Base-by-base conservation (phyloP, 2,329 filamentous ascomycete genomes). In the Scedosporium aurantiacum region DNA sequence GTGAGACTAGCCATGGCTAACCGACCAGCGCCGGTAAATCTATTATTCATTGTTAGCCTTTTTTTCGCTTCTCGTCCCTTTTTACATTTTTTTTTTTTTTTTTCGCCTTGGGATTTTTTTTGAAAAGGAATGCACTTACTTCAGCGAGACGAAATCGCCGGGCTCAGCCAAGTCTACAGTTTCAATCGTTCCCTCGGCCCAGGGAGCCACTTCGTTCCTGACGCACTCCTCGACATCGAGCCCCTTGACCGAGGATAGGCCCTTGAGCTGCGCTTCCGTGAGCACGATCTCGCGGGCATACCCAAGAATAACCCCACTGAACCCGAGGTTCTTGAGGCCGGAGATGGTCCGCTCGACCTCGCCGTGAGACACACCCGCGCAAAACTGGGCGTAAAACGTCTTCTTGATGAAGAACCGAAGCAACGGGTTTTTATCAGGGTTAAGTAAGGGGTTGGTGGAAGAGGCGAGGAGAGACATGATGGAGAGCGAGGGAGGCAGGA, bases 311-410 rank as follows among this genome's bases (percentile, higher is more conserved):
- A 96, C 89, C 12, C 91, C 92, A 25, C 82, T 83, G 70, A 90
- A 96, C 1, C 92, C 92, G 54, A 93, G 84, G 37, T 78, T 72
- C 72, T 90, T 89, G 8, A 96, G 78, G 1, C 79, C 76, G 1
- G 79, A 70, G 32, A 91, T 82, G 0, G 88, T 91, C 32, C 71
- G 74, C 50, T 78, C 76, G 1, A 95, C 87, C 72, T 96, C 89
- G 1, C 71, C 68, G 0, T 81, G 78, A 57, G 83, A 88, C 73
- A 91, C 88, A 28, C 92, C 92, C 0, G 90, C 90, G 72, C 92
- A 97, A 73, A 96, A 97, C 68, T 97, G 92, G 25, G 86, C 85
- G 71, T 96, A 96, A 68, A 96, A 91, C 0, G 90, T 95, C 70
- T 86, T 83, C 71, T 91, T 91, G 58, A 96, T 78, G 50, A 91